Percentiles rank a stretch among this genome's conserved stretches.
These are phyloP conservation scores for Neospora caninum DNA, from an alignment of 169 alveolate species.

Conservation along the genomic window DNA sequence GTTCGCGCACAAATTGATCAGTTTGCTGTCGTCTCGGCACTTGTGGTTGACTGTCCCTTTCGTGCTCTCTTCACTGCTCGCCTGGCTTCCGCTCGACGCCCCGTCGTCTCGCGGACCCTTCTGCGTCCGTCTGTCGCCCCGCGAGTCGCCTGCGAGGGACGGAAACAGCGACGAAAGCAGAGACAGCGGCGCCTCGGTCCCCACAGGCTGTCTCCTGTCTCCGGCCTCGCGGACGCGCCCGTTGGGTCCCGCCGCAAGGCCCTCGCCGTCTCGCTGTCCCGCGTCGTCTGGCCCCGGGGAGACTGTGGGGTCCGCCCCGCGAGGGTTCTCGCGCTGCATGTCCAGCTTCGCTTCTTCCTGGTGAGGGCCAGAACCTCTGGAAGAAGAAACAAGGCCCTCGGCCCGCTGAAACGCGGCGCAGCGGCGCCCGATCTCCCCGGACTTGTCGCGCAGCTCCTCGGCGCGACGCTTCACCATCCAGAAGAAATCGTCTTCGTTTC, in stretches of 20 bases:
- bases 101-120: background rate
- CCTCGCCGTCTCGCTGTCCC: background rate
- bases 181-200: background rate
- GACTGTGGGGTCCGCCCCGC: too few species aligned
- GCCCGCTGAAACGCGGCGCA: conserved; percentile 33
- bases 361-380: background rate
- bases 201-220: background rate
- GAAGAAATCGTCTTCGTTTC: background rate
- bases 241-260: background rate
- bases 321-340: background rate
- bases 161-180: background rate
- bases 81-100: conserved; percentile 37
- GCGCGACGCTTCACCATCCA: conserved; percentile 54
- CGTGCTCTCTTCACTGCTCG: conserved; percentile 62
- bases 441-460: background rate
- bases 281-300: too few species aligned
- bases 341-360: background rate
- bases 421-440: background rate
- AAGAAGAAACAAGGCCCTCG: background rate
- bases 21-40: conserved; percentile 44
- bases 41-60: conserved; percentile 57
- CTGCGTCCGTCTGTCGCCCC: background rate
- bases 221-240: background rate
- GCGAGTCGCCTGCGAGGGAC: background rate
- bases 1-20: conserved; percentile 34